Conservation (phyloP, 2,329 filamentous ascomycete species). For the Alternaria sp. region DNA sequence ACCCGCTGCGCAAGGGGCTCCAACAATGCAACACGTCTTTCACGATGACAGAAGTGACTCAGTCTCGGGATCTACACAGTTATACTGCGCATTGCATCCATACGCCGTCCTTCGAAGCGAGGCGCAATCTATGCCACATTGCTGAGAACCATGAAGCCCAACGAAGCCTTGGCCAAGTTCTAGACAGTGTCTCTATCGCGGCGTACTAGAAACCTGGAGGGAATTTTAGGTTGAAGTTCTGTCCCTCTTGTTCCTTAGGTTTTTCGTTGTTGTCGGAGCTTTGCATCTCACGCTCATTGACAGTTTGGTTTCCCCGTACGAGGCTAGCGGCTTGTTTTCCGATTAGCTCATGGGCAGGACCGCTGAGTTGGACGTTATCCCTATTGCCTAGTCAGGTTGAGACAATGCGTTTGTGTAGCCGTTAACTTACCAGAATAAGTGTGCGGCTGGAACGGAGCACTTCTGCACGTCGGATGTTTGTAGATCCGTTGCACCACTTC, state of each 20-base stretch:
- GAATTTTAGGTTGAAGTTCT: slow-evolving; percentile 40
- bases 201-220: slow-evolving; percentile 43
- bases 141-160: not conserved
- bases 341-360: slow-evolving; percentile 47
- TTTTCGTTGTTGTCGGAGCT: slow-evolving; percentile 24
- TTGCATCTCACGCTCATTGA: slow-evolving; percentile 36
- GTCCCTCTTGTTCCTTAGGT: slow-evolving; percentile 20
- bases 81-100: slow-evolving; percentile 12
- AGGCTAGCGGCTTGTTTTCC: slow-evolving; percentile 47
- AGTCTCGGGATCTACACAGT: slow-evolving; percentile 27
- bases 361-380: slow-evolving; percentile 48
- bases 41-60: slow-evolving; percentile 26
- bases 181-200: slow-evolving; percentile 24
- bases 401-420: slow-evolving; percentile 42
- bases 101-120: slow-evolving; percentile 1
- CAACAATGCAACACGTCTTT: slow-evolving; percentile 34
- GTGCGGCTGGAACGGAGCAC: slow-evolving; percentile 41
- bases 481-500: slow-evolving; percentile 23
- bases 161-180: slow-evolving; percentile 22
- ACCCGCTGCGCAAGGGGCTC: slow-evolving; percentile 47
- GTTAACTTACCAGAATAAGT: slow-evolving; percentile 48
- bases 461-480: slow-evolving; percentile 40
- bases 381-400: slow-evolving; percentile 41
- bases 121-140: slow-evolving; percentile 12
- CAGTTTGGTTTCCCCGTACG: slow-evolving; percentile 40